Evolutionary conservation across 2,329 filamentous ascomycete genomes (phyloP), one percentile per base, ranked within the genome.

Genomic region (Talaromyces atroroseus): DNA sequence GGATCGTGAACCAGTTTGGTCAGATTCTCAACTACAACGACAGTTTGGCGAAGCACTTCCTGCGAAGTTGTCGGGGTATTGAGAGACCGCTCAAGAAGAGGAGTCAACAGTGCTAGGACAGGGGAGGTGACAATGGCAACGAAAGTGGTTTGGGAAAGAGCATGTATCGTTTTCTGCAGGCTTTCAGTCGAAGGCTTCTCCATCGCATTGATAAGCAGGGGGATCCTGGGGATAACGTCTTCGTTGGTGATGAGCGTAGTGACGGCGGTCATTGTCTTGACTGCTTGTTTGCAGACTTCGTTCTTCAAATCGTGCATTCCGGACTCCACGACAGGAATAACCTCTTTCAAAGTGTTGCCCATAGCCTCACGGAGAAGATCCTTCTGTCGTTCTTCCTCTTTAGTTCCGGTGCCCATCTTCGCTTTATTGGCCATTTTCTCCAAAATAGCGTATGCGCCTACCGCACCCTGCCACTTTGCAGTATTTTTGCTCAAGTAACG

Each of bases 1-100:
- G 94, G 94, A 71, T 90, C 92, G 74, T 99, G 94, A 26, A 99
- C 94, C 32, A 99, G 85, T 79, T 96, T 97, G 59, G 94, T 99
- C 78, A 99, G 79, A 77, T 99, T 99, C 78, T 99, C 94, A 20
- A 94, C 89, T 52, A 99, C 95, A 54, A 99, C 91, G 29, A 95
- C 91, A 2, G 94, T 96, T 76, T 96, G 92, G 60, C 94, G 88
- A 56, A 96, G 81, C 21, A 97, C 92, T 76, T 99, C 94, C 72
- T 99, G 94, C 3, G 89, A 82, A 4, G 94, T 99, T 16, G 84
- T 84, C 8, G 92, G 94, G 59, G 87, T 92, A 79, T 96, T 96
- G 60, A 99, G 82, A 18, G 92, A 90, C 64, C 94, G 88, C 77
- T 97, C 94, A 26, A 99, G 84, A 64, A 97, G 87, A 47, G 94